Evolutionary conservation across 257 asterid species (phyloP), one percentile per base, ranked within the genome.

Genomic region (Solanum microdontum): DNA sequence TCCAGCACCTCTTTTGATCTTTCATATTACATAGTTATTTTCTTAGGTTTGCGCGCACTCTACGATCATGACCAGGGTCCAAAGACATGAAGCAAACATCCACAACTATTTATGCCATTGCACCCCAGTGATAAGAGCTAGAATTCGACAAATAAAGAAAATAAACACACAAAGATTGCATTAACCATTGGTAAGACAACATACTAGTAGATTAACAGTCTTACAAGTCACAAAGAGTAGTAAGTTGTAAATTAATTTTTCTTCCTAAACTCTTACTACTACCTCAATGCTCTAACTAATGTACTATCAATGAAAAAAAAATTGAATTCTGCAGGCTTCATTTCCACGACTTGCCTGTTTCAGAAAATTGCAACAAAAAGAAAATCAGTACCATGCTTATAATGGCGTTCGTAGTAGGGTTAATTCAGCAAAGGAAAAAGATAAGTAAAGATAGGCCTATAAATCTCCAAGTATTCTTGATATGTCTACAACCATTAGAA

Each of bases 41-140:
- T 26, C 2, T 26, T 0, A 60, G 28, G 6, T 21, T 23, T 60
- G 0, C 13, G 0, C 9, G 14, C 26, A 23, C 0, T 1, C 36
- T n/a, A n/a, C n/a, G n/a, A n/a, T n/a, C n/a, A n/a, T n/a, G n/a
- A n/a, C n/a, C n/a, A n/a, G n/a, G n/a, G 60, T 21, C 21, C 60
- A 48, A 48, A 48, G 60, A 48, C 62, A 51, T 51, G 60, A 51
- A 51, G 0, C 60, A 5, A 15, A 51, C 60, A 51, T 51, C 62
- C 62, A 51, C 62, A 17, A 15, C 62, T 51, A 15, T 51, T 15
- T 51, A 51, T 51, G 62, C 62, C 15, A 15, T 51, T 51, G 60
- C 60, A 15, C 2, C 6, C 62, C 64, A 55, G 10, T 55, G 64
- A 17, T 55, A 45, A 17, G 24, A 55, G 64, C 2, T 19, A 55